Base-by-base conservation (phyloP, 2,329 filamentous ascomycete genomes). In the Fusarium paranaense region DNA sequence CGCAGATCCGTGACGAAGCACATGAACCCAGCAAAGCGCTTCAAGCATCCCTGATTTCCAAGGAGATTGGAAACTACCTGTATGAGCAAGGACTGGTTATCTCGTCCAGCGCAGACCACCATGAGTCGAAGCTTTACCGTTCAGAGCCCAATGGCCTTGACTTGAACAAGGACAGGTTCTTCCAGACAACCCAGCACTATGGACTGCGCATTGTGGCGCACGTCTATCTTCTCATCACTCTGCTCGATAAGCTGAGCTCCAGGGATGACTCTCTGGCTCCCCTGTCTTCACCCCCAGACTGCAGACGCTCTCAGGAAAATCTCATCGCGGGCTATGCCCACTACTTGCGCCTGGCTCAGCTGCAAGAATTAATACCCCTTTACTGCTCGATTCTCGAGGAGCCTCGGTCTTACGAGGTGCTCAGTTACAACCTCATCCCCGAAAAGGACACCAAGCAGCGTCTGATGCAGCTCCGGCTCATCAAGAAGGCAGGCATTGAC, bases 311-410 rank as follows among this genome's bases (percentile, higher is more conserved):
- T 18, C 89, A 92, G 73, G 93, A 97, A 78, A 94, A 94, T 78
- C 90, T 96, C 56, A 86, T 98, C 62, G 91, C 93, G 1, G 92
- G 90, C 5, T 98, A 98, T 80, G 93, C 97, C 64, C 93, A 93
- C 76, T 92, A 93, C 70, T 85, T 99, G 40, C 91, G 94, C 50
- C 87, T 93, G 56, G 90, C 90, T 18, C 90, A 91, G 37, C 90
- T 97, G 64, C 90, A 93, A 68, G 92, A 96, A 71, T 85, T 97
- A 47, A 93, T 98, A 64, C 95, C 97, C 1, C 86, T 97, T 1
- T 99, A 99, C 81, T 95, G 94, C 71, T 95, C 95, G 10, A 92
- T 94, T 76, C 86, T 99, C 14, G 87, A 90, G 11, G 84, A 87
- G 8, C 85, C 90, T 14, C 88, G 92, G 71, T 88, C 89, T 70